These are phyloP conservation scores for Pichia norvegensis DNA, from an alignment of 1,139 yeast genomes.

Conservation along the genomic window DNA sequence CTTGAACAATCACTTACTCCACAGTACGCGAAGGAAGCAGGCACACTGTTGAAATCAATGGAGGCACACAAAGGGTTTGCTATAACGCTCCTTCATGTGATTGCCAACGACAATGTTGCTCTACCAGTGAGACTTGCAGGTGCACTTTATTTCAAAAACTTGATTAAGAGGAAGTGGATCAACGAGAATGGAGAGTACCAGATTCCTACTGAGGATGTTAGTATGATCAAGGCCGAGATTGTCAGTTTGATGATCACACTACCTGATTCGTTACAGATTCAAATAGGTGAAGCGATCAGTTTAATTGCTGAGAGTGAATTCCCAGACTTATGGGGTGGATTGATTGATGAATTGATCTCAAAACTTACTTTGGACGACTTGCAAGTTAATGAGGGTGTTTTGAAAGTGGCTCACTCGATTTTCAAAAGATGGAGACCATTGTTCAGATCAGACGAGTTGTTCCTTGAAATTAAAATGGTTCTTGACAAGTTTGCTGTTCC, in stretches of 20 bases:
- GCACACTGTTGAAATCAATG: constrained; percentile 46
- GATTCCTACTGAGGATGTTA: constrained; percentile 54
- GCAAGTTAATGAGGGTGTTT: constrained; percentile 72
- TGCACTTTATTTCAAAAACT: constrained; percentile 84
- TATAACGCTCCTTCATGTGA: constrained; percentile 64
- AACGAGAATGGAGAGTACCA: constrained; percentile 80
- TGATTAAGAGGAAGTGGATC: constrained; percentile 78
- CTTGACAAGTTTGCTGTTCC: constrained; percentile 81
- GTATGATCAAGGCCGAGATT: constrained; percentile 65
- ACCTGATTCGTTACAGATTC: constrained; percentile 70
- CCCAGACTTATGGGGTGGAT: constrained; percentile 79
- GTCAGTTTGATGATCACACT: constrained; percentile 74
- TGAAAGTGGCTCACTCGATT: constrained; percentile 89
- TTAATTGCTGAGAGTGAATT: constrained; percentile 94
- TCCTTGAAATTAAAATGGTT: constrained; percentile 80
- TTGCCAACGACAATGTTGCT: constrained; percentile 53
- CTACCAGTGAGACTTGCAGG: constrained; percentile 71
- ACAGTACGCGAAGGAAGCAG: constrained; percentile 53
- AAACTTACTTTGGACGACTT: constrained; percentile 60
- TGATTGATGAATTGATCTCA: constrained; percentile 67
- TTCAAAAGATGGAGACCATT: constrained; percentile 96
- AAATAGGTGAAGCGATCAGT: constrained; percentile 88
- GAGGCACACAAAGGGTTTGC: constrained; percentile 72
- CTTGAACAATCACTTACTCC: constrained; percentile 46
- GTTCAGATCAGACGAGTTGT: constrained; percentile 83